Evolutionary conservation across 768 basidiomycete species (phyloP).

Genomic region (Dentipellis sp.): DNA sequence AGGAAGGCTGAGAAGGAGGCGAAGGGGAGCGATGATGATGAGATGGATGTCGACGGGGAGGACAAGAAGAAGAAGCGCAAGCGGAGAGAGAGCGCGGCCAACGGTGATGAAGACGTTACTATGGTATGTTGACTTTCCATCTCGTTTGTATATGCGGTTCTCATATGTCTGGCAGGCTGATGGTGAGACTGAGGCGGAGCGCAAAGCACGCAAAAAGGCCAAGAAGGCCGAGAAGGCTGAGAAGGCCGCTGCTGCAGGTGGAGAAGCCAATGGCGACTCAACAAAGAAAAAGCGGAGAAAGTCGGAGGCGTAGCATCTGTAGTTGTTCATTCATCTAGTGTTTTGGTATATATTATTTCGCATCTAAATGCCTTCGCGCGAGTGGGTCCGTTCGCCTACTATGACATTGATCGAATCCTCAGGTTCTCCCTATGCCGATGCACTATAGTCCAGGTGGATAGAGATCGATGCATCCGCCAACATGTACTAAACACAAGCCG

Average conservation of each 20-base stretch:
- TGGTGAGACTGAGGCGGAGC: conserved; percentile 76
- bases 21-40: conserved; percentile 24
- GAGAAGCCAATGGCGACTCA: conserved; percentile 31
- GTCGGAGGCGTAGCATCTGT: conserved; percentile 20
- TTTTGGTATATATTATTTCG: background rate
- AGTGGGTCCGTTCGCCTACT: too few relatives aligned
- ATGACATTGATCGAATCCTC: too few relatives aligned
- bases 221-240: conserved; percentile 70
- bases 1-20: conserved; percentile 42
- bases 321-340: background rate
- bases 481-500: too few relatives aligned
- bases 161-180: conserved; percentile 20
- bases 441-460: too few relatives aligned
- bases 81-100: conserved; percentile 22
- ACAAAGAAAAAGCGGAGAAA: conserved; percentile 53
- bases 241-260: conserved; percentile 30
- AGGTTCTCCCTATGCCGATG: too few relatives aligned
- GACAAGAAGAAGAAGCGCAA: conserved; percentile 31
- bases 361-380: background rate
- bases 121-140: conserved; percentile 4
- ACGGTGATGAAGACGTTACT: conserved; percentile 14
- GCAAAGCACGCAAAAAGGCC: conserved; percentile 72
- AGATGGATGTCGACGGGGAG: conserved; percentile 38
- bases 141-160: background rate
- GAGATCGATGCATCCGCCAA: too few relatives aligned